Conservation (phyloP, 164 flowering plant species). For the Tetracentron sinense region DNA sequence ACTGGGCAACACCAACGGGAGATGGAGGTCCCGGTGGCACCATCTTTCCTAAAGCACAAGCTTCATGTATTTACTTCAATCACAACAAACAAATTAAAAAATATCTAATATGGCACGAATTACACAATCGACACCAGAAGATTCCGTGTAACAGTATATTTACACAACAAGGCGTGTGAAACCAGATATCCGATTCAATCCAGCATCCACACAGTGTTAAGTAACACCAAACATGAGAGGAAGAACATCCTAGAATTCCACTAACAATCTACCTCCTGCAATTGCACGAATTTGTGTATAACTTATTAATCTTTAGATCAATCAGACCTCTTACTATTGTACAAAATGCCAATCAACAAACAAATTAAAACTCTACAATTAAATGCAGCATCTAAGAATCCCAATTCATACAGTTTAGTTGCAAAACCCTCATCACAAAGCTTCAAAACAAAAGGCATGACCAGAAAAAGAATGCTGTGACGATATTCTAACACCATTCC, state of each 20-base stretch:
- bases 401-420: background rate
- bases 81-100: no score
- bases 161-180: slow-evolving; percentile 13
- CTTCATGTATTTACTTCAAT: background rate
- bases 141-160: slow-evolving; percentile 9
- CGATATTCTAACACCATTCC: background rate
- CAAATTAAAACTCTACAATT: slow-evolving; percentile 1
- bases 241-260: slow-evolving; percentile 34
- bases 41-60: slow-evolving; percentile 17
- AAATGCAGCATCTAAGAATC: background rate
- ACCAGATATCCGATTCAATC: slow-evolving; percentile 10
- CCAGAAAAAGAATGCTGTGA: background rate
- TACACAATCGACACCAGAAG: background rate
- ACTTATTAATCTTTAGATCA: slow-evolving; percentile 27
- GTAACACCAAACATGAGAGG: slow-evolving; percentile 10
- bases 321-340: slow-evolving; percentile 11
- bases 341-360: slow-evolving; percentile 5
- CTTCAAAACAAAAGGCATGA: background rate
- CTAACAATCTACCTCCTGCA: slow-evolving; percentile 10
- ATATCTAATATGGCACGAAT: slow-evolving; percentile 10
- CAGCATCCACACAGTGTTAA: slow-evolving; percentile 10
- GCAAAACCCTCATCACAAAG: background rate
- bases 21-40: slow-evolving; percentile 47
- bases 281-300: slow-evolving; percentile 19
- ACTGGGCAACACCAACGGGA: slow-evolving; percentile 38